Conservation (phyloP, 257 asterid species). For the Salvia rosmarinus region DNA sequence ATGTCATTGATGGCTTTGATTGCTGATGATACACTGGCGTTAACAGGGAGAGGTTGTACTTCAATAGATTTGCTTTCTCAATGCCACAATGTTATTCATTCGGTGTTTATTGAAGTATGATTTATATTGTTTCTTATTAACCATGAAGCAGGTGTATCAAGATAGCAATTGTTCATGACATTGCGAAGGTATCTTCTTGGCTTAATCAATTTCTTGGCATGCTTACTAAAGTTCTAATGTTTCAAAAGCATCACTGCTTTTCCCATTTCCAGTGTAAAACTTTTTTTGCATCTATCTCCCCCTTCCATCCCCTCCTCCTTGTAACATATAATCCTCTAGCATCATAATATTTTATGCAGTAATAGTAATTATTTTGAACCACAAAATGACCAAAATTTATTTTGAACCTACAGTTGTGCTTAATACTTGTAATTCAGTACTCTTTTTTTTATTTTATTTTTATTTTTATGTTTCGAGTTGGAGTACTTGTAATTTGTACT, state of each 20-base stretch:
- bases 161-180: slow-evolving; percentile 92
- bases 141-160: slow-evolving; percentile 77
- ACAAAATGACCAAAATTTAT: too few relatives aligned
- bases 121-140: slow-evolving; percentile 27
- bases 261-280: background rate
- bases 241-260: background rate
- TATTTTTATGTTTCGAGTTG: too few relatives aligned
- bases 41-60: slow-evolving; percentile 84
- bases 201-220: background rate
- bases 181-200: slow-evolving; percentile 79
- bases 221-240: background rate
- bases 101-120: slow-evolving; percentile 11
- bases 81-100: background rate
- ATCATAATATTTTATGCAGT: background rate
- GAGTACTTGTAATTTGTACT: too few relatives aligned
- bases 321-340: background rate
- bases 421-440: too few relatives aligned
- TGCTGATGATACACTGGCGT: slow-evolving; percentile 82
- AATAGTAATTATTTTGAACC: background rate
- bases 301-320: slow-evolving; percentile 3
- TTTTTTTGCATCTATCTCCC: background rate
- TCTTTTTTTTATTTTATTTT: background rate
- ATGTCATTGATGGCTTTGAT: slow-evolving; percentile 97
- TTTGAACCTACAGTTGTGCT: too few relatives aligned
- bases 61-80: slow-evolving; percentile 4